Percentiles rank a stretch among this genome's conserved stretches.
Evolutionary conservation across 257 asterid genomes (phyloP).

Genomic region (Paulownia fortunei): DNA sequence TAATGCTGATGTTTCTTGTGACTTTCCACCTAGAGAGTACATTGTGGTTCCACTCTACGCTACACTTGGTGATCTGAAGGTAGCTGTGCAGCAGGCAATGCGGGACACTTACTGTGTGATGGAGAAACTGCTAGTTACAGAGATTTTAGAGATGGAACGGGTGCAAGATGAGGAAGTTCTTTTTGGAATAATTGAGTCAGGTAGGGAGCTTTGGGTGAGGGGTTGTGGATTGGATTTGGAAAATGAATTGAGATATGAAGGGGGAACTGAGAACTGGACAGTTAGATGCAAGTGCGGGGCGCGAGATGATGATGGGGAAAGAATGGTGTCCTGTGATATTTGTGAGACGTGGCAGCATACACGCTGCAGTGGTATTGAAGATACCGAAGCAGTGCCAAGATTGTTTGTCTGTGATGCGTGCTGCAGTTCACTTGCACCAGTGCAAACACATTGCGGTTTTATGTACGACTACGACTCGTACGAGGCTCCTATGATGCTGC

Average conservation of each 20-base stretch:
- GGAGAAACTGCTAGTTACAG: constrained; percentile 56
- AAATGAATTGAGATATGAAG: constrained; percentile 62
- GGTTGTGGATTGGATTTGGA: constrained; percentile 59
- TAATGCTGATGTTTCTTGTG: constrained; percentile 32
- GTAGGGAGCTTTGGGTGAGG: constrained; percentile 58
- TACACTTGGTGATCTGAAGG: constrained; percentile 74
- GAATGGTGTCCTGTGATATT: constrained; percentile 90
- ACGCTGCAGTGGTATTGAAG: constrained; percentile 76
- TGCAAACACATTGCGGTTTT: constrained; percentile 33
- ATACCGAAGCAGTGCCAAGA: constrained; percentile 68
- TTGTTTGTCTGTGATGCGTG: constrained; percentile 76
- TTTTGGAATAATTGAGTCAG: constrained; percentile 73
- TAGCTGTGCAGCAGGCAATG: constrained; percentile 58
- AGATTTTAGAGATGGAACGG: constrained; percentile 56
- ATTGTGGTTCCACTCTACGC: constrained; percentile 72
- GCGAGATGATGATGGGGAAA: constrained; percentile 87
- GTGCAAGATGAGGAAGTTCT: constrained; percentile 65
- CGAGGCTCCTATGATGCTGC: constrained; percentile 30
- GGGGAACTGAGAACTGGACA: constrained; percentile 78
- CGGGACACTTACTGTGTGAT: constrained; percentile 78
- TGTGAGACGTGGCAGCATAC: constrained; percentile 97
- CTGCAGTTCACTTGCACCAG: constrained; percentile 64
- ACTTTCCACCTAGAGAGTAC: constrained; percentile 53
- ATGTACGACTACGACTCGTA: constrained; percentile 25
- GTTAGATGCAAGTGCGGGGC: constrained; percentile 92